phyloP scores from a whole-genome alignment of 192 early-diverging fungal species.

The Obelidium mucronatum region DNA sequence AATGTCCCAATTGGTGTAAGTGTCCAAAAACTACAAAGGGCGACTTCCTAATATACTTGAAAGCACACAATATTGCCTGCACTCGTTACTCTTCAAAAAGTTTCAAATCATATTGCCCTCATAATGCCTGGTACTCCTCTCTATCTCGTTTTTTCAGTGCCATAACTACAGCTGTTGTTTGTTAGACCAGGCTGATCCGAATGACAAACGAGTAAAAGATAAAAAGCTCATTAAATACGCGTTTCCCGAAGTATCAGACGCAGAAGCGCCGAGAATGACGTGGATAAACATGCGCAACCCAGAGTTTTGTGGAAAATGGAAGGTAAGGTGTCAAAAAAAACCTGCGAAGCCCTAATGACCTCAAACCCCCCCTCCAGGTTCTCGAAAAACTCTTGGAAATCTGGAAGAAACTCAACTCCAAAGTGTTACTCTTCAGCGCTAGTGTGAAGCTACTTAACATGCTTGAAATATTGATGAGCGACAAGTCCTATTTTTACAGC shows the following conservation, averaged over 20 bases:
- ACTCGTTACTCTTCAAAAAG: slow-evolving; percentile 3
- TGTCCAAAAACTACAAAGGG: too few relatives aligned
- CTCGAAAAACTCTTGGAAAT: slow-evolving; percentile 4
- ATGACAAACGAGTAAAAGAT: neutral
- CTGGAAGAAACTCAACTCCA: slow-evolving; percentile 5
- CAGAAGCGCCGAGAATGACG: neutral
- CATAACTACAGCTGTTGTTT: neutral
- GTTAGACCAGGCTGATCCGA: neutral
- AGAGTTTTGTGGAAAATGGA: slow-evolving; percentile 4
- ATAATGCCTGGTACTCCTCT: slow-evolving; percentile 6
- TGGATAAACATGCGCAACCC: slow-evolving; percentile 9
- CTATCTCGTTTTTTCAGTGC: too few relatives aligned
- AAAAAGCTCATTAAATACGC: neutral
- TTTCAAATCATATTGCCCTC: neutral
- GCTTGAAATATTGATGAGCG: slow-evolving; percentile 1
- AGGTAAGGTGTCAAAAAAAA: too few relatives aligned
- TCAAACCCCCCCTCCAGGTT: too few relatives aligned
- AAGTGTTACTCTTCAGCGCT: slow-evolving; percentile 1
- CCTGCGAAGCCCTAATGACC: too few relatives aligned
- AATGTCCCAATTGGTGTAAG: neutral
- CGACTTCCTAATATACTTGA: neutral
- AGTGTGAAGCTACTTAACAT: neutral
- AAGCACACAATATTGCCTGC: neutral
- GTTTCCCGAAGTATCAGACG: neutral
- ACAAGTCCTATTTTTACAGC: slow-evolving; percentile 5